Base-by-base conservation (phyloP, 108 stramenopile genomes). In the Fistulifera pelliculosa region DNA sequence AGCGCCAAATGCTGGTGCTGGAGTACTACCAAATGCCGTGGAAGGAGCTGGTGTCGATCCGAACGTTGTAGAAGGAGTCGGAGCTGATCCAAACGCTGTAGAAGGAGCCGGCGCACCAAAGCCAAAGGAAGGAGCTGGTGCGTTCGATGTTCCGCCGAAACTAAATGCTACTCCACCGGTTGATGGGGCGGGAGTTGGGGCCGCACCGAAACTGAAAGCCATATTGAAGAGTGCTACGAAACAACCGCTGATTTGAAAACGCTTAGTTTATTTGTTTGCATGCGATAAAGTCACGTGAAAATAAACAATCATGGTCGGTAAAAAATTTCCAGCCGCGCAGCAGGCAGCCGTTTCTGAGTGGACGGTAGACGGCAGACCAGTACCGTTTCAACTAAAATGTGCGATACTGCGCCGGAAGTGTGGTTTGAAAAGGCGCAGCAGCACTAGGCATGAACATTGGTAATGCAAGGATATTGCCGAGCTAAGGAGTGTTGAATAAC, bases 1-100 rank as follows among this genome's bases (percentile, higher is more conserved):
- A 51, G 54, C 24, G 22, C 77, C 78, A 50, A 89, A 82, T 8
- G 88, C 78, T 1, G 82, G 73, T 12, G 84, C 77, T 40, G 81
- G 61, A 11, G 64, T 56, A 27, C 51, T 51, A 12, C 90, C 87
- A 57, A 86, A 85, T 12, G 72, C 74, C 10, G 72, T 68, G n/a
- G 59, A 62, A 14, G 73, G 68, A 15, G 83, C 77, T 0, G 86
- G 78, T 7, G 76, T 55, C 1, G 69, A 38, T 18, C 68, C 60
- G 45, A 75, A 77, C 1, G 77, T 28, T 13, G 60, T 61, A 38
- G 72, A 65, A 14, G 77, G 51, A 47, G 72, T 21, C 22, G 15
- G 69, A 40, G 31, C 65, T 28, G 31, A 65, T 56, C 59, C 68
- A 58, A 41, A 69, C 58, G 44, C 71, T 42, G 74, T 56, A 54